These are phyloP conservation scores for Cryptosporidium muris DNA, from an alignment of 169 alveolate species.

Conservation along the genomic window DNA sequence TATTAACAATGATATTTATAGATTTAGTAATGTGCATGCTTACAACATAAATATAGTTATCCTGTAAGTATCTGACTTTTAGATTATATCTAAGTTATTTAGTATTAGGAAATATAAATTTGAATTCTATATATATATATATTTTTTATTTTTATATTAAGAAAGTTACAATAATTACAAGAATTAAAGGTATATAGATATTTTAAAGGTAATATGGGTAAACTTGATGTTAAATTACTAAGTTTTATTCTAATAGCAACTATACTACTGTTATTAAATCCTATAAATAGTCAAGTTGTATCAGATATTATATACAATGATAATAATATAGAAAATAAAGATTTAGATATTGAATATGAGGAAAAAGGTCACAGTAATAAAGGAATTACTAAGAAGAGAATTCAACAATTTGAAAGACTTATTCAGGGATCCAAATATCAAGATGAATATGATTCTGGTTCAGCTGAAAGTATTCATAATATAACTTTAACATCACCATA, in stretches of 20 bases:
- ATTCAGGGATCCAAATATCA: background rate
- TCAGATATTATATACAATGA: conserved; percentile 28
- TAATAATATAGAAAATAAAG: conserved; percentile 1
- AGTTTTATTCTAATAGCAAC: background rate
- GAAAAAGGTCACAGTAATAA: conserved; percentile 13
- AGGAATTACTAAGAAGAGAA: conserved; percentile 40
- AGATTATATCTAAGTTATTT: too few species aligned
- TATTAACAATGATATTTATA: too few species aligned
- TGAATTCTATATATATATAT: too few species aligned
- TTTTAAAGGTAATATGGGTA: conserved; percentile 8
- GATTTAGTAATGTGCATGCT: too few species aligned
- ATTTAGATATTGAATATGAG: background rate
- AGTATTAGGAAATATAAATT: too few species aligned
- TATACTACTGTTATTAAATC: background rate
- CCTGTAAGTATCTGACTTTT: too few species aligned
- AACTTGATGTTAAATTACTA: conserved; percentile 2
- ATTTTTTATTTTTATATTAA: too few species aligned
- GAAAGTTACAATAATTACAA: background rate
- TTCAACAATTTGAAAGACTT: conserved; percentile 30
- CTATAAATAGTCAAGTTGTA: conserved; percentile 19
- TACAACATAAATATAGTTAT: too few species aligned
- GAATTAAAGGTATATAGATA: background rate
- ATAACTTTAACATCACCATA: conserved; percentile 69
- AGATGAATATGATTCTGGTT: background rate
- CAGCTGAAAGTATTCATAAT: conserved; percentile 36